Evolutionary conservation across 192 early-diverging fungal species (phyloP).

Genomic region (Backusella morwellensis): DNA sequence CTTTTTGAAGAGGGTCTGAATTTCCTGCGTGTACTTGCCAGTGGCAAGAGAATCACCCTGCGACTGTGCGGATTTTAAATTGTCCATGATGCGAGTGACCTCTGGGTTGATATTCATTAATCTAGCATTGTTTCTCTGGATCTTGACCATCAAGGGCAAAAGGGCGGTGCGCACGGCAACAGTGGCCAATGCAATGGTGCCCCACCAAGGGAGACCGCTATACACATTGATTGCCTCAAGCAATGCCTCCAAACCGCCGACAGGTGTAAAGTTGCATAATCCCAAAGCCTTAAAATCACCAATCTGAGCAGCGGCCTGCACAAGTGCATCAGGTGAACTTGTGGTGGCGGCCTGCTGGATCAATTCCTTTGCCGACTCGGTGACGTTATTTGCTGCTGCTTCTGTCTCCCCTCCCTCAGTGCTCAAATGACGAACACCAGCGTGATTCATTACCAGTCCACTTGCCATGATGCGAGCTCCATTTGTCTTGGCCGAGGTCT

Average conservation of each 20-base stretch:
- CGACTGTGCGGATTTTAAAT: slow-evolving; percentile 59
- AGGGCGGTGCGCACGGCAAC: slow-evolving; percentile 65
- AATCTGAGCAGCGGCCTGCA: slow-evolving; percentile 62
- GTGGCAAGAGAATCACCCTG: slow-evolving; percentile 55
- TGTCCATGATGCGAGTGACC: slow-evolving; percentile 60
- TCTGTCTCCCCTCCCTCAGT: slow-evolving; percentile 2
- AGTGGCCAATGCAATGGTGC: slow-evolving; percentile 72
- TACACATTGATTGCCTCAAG: slow-evolving; percentile 80
- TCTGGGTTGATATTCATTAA: slow-evolving; percentile 74
- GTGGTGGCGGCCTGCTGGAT: slow-evolving; percentile 12
- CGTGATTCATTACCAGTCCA: not conserved
- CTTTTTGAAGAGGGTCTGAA: slow-evolving; percentile 59
- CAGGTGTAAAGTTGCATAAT: slow-evolving; percentile 68
- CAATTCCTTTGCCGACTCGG: not conserved
- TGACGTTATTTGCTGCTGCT: slow-evolving; percentile 19
- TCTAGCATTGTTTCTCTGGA: slow-evolving; percentile 67
- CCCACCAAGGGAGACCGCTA: slow-evolving; percentile 93
- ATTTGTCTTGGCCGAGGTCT: not conserved
- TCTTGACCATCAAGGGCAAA: slow-evolving; percentile 71
- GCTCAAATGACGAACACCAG: slow-evolving; percentile 7
- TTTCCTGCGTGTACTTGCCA: slow-evolving; percentile 51
- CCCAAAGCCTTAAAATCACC: slow-evolving; percentile 88
- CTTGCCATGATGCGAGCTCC: slow-evolving; percentile 1
- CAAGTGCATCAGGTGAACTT: slow-evolving; percentile 34
- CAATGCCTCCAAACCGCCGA: slow-evolving; percentile 65